phyloP scores from a whole-genome alignment of 1,139 yeast genomes.

The Pichia kudriavzevii region DNA sequence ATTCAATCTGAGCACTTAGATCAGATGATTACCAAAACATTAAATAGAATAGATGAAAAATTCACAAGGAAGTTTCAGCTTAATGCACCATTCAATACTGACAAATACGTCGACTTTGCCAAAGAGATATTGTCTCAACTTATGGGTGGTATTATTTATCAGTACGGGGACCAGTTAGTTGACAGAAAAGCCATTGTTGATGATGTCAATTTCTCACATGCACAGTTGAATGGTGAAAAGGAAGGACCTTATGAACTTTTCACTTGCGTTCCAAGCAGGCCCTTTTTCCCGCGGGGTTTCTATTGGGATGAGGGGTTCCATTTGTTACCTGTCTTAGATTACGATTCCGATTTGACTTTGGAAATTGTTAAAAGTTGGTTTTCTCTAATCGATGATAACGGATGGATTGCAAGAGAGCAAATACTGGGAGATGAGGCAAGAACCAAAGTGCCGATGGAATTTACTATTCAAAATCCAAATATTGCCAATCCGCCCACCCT shows the following conservation, averaged over 20 bases:
- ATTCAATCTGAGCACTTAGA: conserved; percentile 37
- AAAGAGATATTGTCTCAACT: conserved; percentile 74
- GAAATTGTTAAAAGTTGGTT: conserved; percentile 89
- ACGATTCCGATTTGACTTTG: conserved; percentile 76
- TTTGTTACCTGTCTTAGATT: conserved; percentile 69
- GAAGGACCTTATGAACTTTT: conserved; percentile 73
- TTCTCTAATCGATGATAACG: conserved; percentile 72
- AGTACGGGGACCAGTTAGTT: conserved; percentile 80
- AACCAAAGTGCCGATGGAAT: conserved; percentile 79
- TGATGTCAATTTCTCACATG: conserved; percentile 55
- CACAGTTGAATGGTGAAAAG: conserved; percentile 41
- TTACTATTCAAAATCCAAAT: conserved; percentile 78
- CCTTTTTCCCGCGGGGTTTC: conserved; percentile 93
- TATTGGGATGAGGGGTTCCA: conserved; percentile 99
- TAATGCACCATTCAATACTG: conserved; percentile 45
- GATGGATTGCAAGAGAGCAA: conserved; percentile 97
- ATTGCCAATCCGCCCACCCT: conserved; percentile 96
- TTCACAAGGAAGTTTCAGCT: conserved; percentile 51
- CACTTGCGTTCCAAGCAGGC: conserved; percentile 84
- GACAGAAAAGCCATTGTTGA: conserved; percentile 65
- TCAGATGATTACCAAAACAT: conserved; percentile 32
- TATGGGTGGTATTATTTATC: conserved; percentile 85
- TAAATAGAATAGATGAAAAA: conserved; percentile 42
- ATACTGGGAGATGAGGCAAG: conserved; percentile 90
- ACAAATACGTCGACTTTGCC: conserved; percentile 52